A percentile compares a stretch with the other conserved stretches of the same genome.
Evolutionary conservation across 345 rosid species (phyloP).

Genomic region (Salix caprea): DNA sequence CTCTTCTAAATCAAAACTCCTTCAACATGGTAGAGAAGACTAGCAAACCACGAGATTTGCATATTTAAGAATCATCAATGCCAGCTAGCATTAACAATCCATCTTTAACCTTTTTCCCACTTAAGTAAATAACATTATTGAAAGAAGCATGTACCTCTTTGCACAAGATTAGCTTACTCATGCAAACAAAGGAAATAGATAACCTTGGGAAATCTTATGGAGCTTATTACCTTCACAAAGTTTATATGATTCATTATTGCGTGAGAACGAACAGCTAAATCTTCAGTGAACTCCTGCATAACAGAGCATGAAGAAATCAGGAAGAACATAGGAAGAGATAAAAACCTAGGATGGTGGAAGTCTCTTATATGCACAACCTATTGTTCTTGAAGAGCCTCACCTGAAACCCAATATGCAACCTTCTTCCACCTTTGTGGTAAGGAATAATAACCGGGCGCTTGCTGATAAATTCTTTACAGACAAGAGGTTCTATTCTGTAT

Average conservation of each 20-base stretch:
- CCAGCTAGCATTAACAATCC: not conserved
- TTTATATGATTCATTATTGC: slow-evolving; percentile 51
- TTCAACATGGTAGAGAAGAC: not conserved
- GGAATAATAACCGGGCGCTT: slow-evolving; percentile 85
- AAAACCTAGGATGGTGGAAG: not conserved
- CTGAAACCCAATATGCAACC: slow-evolving; percentile 93
- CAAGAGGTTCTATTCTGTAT: slow-evolving; percentile 85
- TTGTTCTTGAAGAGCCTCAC: slow-evolving; percentile 28
- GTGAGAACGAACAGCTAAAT: slow-evolving; percentile 72
- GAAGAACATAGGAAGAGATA: not conserved
- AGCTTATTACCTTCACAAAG: slow-evolving; percentile 46
- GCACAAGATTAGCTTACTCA: not conserved
- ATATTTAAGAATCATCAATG: not conserved
- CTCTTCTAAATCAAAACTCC: not conserved
- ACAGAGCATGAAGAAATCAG: slow-evolving; percentile 2
- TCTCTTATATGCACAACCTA: not conserved
- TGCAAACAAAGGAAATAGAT: not conserved
- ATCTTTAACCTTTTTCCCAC: not conserved
- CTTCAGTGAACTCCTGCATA: slow-evolving; percentile 73
- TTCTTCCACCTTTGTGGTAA: slow-evolving; percentile 93
- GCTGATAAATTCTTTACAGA: slow-evolving; percentile 65
- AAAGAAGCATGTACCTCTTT: not conserved
- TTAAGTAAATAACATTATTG: not conserved
- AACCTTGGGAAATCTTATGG: not conserved
- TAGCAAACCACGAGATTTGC: not conserved